Base-by-base conservation (phyloP, 441 rosid genomes). In the Daphne laureola region DNA sequence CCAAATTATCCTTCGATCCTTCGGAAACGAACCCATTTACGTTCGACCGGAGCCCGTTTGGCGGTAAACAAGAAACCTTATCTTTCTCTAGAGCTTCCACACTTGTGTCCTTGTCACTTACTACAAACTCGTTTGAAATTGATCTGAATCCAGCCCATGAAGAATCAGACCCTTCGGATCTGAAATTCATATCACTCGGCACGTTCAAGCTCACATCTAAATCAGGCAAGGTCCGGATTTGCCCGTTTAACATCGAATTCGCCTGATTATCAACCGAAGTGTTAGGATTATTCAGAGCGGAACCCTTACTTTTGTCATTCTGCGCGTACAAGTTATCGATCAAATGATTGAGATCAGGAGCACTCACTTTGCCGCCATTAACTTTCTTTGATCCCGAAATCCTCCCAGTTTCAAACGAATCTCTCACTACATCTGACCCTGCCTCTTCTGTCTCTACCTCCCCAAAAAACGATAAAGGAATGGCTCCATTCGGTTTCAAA, bases 381-480 rank as follows among this genome's bases (percentile, higher is more conserved):
- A 25, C 50, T 58, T 60, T 65, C 40, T 59, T 66, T 17, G 43
- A 21, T 13, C 54, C 52, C 1, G 67, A 66, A 49, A 52, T 63
- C 43, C 70, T 55, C 17, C 53, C 68, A 27, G 59, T 54, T 8
- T 58, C 61, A 53, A 73, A 64, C 9, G 71, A 52, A 2, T 73
- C 23, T 58, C 64, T 72, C 58, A 51, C 54, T 35, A 52, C 70
- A 41, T 66, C 64, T 9, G 88, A 66, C 63, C 58, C 78, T 35
- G 55, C 88, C 18, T 67, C 78, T 48, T 75, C 77, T 14, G 67
- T 73, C 38, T 68, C 56, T 25, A 55, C 76, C 51, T 72, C 82
- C 52, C 98, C 96, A 54, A 89, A 92, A 5, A 86, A 66, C 23
- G 97, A 89, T 15, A 92, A 70, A 53, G 96, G 96, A 67, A 89